Base-by-base conservation (phyloP, 2,329 filamentous ascomycete species). In the Pseudocercospora macadamiae region DNA sequence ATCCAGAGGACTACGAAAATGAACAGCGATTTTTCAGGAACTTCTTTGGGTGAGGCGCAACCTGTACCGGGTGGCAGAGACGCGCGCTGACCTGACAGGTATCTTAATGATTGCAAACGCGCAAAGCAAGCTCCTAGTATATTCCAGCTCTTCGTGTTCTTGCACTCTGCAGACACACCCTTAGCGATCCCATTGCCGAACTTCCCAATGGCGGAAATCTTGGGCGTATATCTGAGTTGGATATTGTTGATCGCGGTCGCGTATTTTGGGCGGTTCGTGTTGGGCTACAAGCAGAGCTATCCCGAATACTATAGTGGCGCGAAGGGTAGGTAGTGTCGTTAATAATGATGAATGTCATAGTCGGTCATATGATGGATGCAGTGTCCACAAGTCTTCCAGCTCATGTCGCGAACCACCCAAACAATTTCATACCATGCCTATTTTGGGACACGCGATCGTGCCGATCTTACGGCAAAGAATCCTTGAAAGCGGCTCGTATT, bases 1-100 rank as follows among this genome's bases (percentile, higher is more conserved):
- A 66, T 26, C 64, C 64, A 0, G 62, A 66, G 26, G 62, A 66
- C 21, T 66, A 66, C 26, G 64, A 66, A 54, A 66, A 66, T 30
- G 64, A 66, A 32, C 57, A 56, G 18, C 28, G 61, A 19, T 66
- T 66, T 42, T 66, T 66, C 25, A 37, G 64, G 3, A 66, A 66
- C 16, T 66, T 66, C 48, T 66, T 66, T 53, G 64, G 64, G 21
- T 47, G 7, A 45, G 19, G 3, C 36, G 21, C 16, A n/a, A n/a
- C n/a, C n/a, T n/a, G n/a, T n/a, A n/a, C n/a, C n/a, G n/a, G n/a
- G n/a, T n/a, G n/a, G n/a, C n/a, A n/a, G 16, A n/a, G 9, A 4
- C 18, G 1, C 19, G 14, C 19, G 39, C 39, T 44, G 12, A 44
- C 19, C 16, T 19, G 16, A 23, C 18, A 47, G 42, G 5, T 66